Conservation (phyloP, 176 grass and related monocot species). For the Oryza brachyantha region DNA sequence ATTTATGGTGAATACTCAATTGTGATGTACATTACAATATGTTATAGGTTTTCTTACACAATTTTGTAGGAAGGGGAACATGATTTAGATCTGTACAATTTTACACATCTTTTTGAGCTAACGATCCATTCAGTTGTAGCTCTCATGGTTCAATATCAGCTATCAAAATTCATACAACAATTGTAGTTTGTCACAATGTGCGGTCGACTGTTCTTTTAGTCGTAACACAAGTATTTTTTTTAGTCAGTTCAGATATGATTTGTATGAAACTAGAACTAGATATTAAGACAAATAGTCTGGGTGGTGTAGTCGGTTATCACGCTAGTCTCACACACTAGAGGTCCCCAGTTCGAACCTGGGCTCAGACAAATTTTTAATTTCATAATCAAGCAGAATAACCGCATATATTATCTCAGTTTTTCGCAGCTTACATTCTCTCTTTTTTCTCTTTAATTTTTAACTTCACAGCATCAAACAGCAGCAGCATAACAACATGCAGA, state of each 20-base stretch:
- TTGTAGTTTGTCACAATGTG: too few relatives aligned
- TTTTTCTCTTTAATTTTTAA: too few relatives aligned
- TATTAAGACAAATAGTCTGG: neutral
- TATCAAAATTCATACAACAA: neutral
- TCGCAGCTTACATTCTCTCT: too few relatives aligned
- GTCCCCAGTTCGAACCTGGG: constrained; percentile 74
- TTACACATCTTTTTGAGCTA: neutral
- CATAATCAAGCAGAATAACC: too few relatives aligned
- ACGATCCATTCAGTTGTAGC: neutral
- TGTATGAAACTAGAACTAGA: too few relatives aligned
- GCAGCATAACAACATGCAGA: neutral
- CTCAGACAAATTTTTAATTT: constrained; percentile 23
- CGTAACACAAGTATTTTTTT: too few relatives aligned
- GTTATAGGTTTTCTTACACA: too few relatives aligned
- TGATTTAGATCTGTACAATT: neutral
- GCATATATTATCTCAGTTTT: too few relatives aligned
- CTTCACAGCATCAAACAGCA: neutral
- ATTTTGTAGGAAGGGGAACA: too few relatives aligned
- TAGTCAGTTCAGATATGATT: too few relatives aligned
- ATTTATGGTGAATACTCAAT: constrained; percentile 37
- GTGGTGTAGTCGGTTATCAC: constrained; percentile 93
- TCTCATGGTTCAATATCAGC: neutral
- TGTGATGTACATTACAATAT: neutral
- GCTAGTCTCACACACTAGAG: constrained; percentile 92
- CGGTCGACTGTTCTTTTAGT: too few relatives aligned